Percentiles rank a stretch among this genome's conserved stretches.
phyloP scores from a whole-genome alignment of 2,329 filamentous ascomycete species.

The Nigrograna mackinnonii region DNA sequence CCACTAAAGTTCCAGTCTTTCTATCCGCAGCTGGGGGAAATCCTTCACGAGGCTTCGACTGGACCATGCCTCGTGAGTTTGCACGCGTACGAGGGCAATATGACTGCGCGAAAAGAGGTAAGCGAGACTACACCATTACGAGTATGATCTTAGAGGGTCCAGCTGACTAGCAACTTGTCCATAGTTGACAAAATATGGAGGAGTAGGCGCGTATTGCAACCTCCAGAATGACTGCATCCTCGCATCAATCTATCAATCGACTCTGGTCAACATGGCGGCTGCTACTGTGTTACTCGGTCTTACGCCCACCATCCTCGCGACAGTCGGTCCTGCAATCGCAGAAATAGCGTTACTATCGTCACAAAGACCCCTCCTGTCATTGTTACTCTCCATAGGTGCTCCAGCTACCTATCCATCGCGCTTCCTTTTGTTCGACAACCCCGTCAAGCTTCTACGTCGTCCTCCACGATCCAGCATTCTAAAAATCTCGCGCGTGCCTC shows the following conservation, averaged over 20 bases:
- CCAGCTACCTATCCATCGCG: slow-evolving; percentile 2
- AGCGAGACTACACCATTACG: no score
- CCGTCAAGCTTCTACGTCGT: not conserved
- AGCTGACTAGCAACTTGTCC: not conserved
- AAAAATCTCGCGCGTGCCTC: not conserved
- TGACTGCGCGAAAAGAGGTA: not conserved
- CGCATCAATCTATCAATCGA: not conserved
- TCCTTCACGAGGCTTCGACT: not conserved
- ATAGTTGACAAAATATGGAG: not conserved
- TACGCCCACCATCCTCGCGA: slow-evolving; percentile 3
- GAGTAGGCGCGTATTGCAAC: not conserved
- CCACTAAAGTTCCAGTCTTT: not conserved
- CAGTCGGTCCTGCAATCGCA: slow-evolving; percentile 1
- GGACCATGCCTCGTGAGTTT: not conserved
- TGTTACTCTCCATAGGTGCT: slow-evolving; percentile 2
- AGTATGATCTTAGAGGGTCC: not conserved
- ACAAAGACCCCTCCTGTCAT: slow-evolving; percentile 2
- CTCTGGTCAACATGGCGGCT: not conserved
- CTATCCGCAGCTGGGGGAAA: not conserved
- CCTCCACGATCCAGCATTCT: not conserved
- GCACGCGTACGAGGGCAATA: not conserved
- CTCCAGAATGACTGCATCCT: not conserved
- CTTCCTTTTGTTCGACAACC: slow-evolving; percentile 2
- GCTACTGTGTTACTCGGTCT: slow-evolving; percentile 5
- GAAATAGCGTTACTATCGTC: slow-evolving; percentile 6